Evolutionary conservation across 2,329 filamentous ascomycete species (phyloP), one percentile per base, ranked within the genome.

Genomic region (Beauveria sp.): DNA sequence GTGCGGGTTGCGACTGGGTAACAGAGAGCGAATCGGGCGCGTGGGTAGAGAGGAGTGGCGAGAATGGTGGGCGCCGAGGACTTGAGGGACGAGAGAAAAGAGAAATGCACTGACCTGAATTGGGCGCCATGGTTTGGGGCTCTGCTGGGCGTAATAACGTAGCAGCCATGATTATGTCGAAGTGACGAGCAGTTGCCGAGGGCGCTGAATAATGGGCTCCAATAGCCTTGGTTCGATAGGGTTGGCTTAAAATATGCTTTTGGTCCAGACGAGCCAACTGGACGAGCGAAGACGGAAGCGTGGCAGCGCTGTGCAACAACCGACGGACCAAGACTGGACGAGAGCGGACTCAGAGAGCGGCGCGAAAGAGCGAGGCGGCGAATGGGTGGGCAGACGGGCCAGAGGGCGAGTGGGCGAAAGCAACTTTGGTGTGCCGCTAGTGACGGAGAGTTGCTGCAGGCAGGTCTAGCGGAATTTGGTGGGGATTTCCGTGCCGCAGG

Each of bases 301-400:
- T 54, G 57, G 18, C 6, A 12, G 34, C 16, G 26, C n/a, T 34
- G 31, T 34, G 48, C 45, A 24, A 49, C 14, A 22, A 18, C 22
- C 16, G 50, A 40, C 31, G 10, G 52, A 55, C 22, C 46, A 20
- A 46, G 43, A 20, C n/a, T 46, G 43, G 42, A 34, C 28, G 55
- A 58, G 55, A 42, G 45, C 55, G 57, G 56, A 50, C 42, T 28
- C 40, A 48, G 58, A 34, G 42, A 48, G 28, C 49, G 51, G 51
- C 51, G 59, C 59, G 59, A 61, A 55, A 61, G 59, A 55, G 59
- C 59, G 59, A 61, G 59, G 42, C 50, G 48, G 38, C 49, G 50
- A 54, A 48, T 60, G 22, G 48, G 58, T 46, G 38, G 57, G 38
- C 48, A 52, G 40, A 49, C 40, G 46, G 31, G 34, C 38, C 38